Evolutionary conservation across 345 rosid species (phyloP), one percentile per base, ranked within the genome.

Genomic region (Pugionium dolabratum): DNA sequence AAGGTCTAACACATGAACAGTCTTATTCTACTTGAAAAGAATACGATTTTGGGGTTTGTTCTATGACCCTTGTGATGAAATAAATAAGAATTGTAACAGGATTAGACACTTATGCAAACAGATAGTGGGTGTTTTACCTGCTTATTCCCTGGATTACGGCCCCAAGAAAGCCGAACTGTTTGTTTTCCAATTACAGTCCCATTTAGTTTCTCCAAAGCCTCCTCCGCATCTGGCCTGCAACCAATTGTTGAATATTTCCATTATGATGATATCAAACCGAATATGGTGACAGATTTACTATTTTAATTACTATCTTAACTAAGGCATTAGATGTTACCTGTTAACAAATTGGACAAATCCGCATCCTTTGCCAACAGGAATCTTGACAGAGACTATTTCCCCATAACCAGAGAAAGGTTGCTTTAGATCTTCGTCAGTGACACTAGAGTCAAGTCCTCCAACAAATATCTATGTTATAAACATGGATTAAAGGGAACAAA

Each of bases 281-380:
- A 42, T 9, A 50, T 9, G 0, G 4, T 28, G 36, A 33, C 50
- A 32, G 50, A 28, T 54, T 7, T 35, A 51, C 27, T 30, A 39
- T 50, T 67, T 56, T 55, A 35, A 33, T 47, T 54, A 46, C 42
- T 41, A 41, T 31, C 51, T 45, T 25, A 5, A 47, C 28, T 29
- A 63, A 29, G 32, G 55, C 41, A 37, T 57, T 26, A 39, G 54
- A 42, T 6, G 52, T 72, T 72, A 93, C 97, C 95, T 90, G 83
- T 69, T 79, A 54, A 86, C 88, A 75, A 86, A 94, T 79, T 93
- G 98, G 64, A 93, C 86, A 74, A 93, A 93, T 2, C 97, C 97
- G 64, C 98, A 93, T 77, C 97, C 97, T 78, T 86, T 93, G 49
- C 96, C 91, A 47, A 71, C 55, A 42, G 97, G 98, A 73, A 93